Base-by-base conservation (phyloP, 768 basidiomycete species). In the Pleurotus cornucopiae region DNA sequence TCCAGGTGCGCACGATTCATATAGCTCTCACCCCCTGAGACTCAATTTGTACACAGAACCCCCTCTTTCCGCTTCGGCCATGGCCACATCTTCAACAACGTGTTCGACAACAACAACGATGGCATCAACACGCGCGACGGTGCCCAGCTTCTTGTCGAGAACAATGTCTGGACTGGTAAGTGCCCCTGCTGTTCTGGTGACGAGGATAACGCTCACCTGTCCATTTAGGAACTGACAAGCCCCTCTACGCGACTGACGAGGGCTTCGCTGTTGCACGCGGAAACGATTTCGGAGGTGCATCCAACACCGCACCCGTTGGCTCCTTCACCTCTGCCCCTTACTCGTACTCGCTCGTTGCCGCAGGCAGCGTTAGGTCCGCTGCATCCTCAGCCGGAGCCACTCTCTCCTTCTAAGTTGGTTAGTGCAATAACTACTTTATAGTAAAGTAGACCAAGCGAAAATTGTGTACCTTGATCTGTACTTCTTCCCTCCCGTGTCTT, bases 31-130 rank as follows among this genome's bases (percentile, higher is more conserved):
- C 5, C 23, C 16, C 16, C 12, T 48, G 30, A 14, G 16, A 48
- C 21, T 23, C n/a, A 48, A 48, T 34, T 48, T 14, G 16, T 48
- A 12, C 75, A 74, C 34, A 74, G 76, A 49, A 76, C 75, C 4
- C 76, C 75, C 34, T 75, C 75, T 13, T 73, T 76, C 71, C 72
- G 76, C 45, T 76, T 76, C 62, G 76, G 76, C 49, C 71, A 71
- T 57, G 76, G 74, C 40, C 76, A 76, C 68, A 71, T 77, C 59
- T 77, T 69, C 67, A 77, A 76, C 67, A 76, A 75, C 58, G 63
- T 73, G 26, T 76, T 74, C 56, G 74, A 75, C 47, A 63, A 67
- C 64, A 74, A 74, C 65, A 68, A 67, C 59, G 76, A 75, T 56
- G 30, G 30, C 41, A 44, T 44, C 41, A 44, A 44, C 41, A 44